Evolutionary conservation across 202 grass and related monocot genomes (phyloP).

Genomic region (Bolboschoenoplectus hybrid): DNA sequence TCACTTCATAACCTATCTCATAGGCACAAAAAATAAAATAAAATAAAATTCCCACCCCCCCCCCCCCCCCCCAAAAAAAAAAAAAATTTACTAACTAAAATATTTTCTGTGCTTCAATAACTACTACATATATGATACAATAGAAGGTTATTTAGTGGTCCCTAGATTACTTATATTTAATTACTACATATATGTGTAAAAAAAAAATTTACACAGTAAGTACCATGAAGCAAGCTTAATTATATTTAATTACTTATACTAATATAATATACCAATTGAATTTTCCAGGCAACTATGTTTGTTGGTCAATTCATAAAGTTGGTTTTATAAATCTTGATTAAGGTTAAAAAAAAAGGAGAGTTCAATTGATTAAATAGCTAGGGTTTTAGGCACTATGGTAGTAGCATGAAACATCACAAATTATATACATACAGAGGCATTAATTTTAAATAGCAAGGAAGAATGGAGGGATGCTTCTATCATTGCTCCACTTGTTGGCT

Average conservation of each 20-base stretch:
- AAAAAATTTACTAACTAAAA: too few species aligned
- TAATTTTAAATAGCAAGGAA: not conserved
- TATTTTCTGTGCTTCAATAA: not conserved
- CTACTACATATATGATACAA: not conserved
- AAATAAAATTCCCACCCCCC: too few species aligned
- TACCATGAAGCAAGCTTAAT: not conserved
- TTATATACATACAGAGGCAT: not conserved
- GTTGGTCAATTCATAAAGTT: not conserved
- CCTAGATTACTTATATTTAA: not conserved
- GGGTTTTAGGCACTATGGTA: conserved; percentile 34
- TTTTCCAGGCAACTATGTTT: not conserved
- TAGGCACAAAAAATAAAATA: not conserved
- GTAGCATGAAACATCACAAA: not conserved
- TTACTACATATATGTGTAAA: not conserved
- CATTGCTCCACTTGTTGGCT: conserved; percentile 34
- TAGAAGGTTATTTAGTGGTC: not conserved
- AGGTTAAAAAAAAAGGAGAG: not conserved
- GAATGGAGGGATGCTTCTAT: conserved; percentile 12
- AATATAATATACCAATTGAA: conserved; percentile 10
- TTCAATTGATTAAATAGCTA: conserved; percentile 1
- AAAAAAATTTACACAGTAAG: not conserved
- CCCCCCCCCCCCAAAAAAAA: not conserved
- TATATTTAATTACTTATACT: not conserved
- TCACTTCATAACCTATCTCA: not conserved
- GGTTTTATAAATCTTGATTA: conserved; percentile 16